A percentile compares a stretch with the other conserved stretches of the same genome.
Evolutionary conservation across 1,284 basidiomycete genomes (phyloP).

Genomic region (Coniferiporia sulphurascens): DNA sequence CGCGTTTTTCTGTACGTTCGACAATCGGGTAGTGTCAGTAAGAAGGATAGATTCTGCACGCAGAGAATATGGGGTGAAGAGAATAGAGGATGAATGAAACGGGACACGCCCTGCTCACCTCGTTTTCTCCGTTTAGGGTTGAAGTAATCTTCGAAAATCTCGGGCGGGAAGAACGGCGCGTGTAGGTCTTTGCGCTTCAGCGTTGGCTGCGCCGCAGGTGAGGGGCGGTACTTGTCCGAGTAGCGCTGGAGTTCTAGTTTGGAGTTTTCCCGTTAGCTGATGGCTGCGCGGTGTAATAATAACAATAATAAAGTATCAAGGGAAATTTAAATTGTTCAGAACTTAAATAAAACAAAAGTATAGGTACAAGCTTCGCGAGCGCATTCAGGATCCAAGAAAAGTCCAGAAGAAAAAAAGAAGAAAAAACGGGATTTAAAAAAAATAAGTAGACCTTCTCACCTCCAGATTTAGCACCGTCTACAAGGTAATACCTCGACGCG

Average conservation of each 20-base stretch:
- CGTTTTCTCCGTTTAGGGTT: constrained; percentile 65
- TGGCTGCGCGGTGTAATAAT: too few relatives aligned
- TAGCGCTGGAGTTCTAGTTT: constrained; percentile 63
- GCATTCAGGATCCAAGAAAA: neutral
- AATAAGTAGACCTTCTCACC: constrained; percentile 36
- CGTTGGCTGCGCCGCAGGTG: constrained; percentile 50
- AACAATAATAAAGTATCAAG: neutral
- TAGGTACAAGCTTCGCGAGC: too few relatives aligned
- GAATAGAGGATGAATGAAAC: neutral
- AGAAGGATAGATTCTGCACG: neutral
- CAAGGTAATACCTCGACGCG: constrained; percentile 65
- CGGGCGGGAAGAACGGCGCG: constrained; percentile 70
- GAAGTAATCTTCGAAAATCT: constrained; percentile 72
- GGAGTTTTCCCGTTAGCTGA: neutral
- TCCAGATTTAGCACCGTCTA: constrained; percentile 61
- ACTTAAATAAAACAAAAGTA: too few relatives aligned
- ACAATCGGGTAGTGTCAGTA: neutral
- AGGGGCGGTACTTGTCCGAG: constrained; percentile 74
- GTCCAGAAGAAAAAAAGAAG: neutral
- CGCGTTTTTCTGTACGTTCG: constrained; percentile 30
- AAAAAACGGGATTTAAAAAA: too few relatives aligned
- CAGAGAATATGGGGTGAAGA: neutral
- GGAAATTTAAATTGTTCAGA: neutral
- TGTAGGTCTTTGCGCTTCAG: constrained; percentile 67
- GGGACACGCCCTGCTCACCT: constrained; percentile 28